These are phyloP conservation scores for Beauveria caledonica DNA, from an alignment of 2,329 filamentous ascomycete species.

Conservation along the genomic window DNA sequence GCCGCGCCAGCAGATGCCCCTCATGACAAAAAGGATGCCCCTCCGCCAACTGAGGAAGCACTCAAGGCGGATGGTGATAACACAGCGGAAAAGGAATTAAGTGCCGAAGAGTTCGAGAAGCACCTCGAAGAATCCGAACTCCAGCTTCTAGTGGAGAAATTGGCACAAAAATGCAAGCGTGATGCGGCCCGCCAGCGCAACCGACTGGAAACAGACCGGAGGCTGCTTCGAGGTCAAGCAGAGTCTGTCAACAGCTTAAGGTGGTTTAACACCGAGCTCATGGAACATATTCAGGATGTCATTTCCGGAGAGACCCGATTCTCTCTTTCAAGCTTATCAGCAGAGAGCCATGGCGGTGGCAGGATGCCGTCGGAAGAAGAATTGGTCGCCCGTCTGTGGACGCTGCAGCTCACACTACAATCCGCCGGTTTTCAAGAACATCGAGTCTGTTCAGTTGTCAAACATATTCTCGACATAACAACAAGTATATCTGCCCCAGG, in stretches of 20 bases:
- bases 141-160: conserved; percentile 77
- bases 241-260: conserved; percentile 62
- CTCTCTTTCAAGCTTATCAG: conserved; percentile 39
- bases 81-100: conserved; percentile 43
- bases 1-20: neutral
- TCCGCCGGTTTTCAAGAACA: conserved; percentile 59
- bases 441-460: conserved; percentile 55
- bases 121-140: conserved; percentile 88
- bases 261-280: conserved; percentile 74
- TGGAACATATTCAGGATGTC: conserved; percentile 70
- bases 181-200: conserved; percentile 70
- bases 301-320: conserved; percentile 58
- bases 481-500: conserved; percentile 47
- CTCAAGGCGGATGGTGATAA: conserved; percentile 9
- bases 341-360: conserved; percentile 35
- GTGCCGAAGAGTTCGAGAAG: conserved; percentile 80
- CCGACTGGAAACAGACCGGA: conserved; percentile 76
- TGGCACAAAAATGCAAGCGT: conserved; percentile 68
- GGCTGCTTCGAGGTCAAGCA: conserved; percentile 71
- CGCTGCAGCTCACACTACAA: conserved; percentile 63
- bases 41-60: conserved; percentile 21
- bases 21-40: conserved; percentile 17
- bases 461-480: conserved; percentile 58
- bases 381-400: conserved; percentile 73
- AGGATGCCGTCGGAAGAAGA: conserved; percentile 67